Conservation (phyloP, 768 basidiomycete genomes). For the Ramaria sp. region DNA sequence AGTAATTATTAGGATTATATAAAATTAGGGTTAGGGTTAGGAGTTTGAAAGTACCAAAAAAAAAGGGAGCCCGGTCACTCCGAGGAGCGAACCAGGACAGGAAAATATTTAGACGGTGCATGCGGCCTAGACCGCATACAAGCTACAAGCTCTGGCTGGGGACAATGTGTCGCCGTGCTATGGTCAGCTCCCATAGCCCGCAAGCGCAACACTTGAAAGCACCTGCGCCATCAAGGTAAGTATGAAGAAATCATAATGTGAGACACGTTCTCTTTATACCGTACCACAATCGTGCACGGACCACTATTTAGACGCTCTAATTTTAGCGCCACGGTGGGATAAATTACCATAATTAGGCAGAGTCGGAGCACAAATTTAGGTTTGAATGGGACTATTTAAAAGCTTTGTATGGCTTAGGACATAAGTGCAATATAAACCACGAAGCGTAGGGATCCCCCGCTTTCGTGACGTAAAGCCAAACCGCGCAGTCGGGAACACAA, state of each 20-base stretch:
- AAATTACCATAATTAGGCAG: too few relatives aligned
- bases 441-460: too few relatives aligned
- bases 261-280: slow-evolving; percentile 4
- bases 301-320: too few relatives aligned
- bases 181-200: slow-evolving; percentile 46
- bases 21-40: slow-evolving; percentile 17
- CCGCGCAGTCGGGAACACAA: too few relatives aligned
- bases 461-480: too few relatives aligned
- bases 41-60: slow-evolving; percentile 20
- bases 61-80: slow-evolving; percentile 38
- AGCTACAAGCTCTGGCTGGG: slow-evolving; percentile 44
- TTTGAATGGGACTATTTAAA: too few relatives aligned
- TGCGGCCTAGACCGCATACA: slow-evolving; percentile 61
- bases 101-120: slow-evolving; percentile 77
- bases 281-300: background rate
- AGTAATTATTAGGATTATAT: too few relatives aligned
- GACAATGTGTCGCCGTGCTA: slow-evolving; percentile 64
- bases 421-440: too few relatives aligned
- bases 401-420: too few relatives aligned
- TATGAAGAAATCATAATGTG: slow-evolving; percentile 15
- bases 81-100: slow-evolving; percentile 59
- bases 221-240: slow-evolving; percentile 22
- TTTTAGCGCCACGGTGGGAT: too few relatives aligned
- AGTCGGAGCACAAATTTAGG: too few relatives aligned
- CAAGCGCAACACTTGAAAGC: slow-evolving; percentile 29